phyloP scores from a whole-genome alignment of 108 stramenopile species.

The Cyclostephanos tholiformis region DNA sequence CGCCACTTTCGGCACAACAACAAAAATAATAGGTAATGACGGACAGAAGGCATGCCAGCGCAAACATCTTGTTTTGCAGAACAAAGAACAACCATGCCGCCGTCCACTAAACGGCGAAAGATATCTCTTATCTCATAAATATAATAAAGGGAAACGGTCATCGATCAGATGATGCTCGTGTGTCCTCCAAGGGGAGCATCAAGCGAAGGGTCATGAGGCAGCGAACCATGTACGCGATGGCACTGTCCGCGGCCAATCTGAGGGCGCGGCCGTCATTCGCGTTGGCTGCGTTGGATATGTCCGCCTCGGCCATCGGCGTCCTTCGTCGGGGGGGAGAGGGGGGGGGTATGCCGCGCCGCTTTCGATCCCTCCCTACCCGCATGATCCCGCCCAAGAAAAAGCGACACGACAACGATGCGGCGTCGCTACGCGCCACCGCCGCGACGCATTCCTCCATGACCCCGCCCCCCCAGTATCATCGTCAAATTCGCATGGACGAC shows the following conservation, averaged over 20 bases:
- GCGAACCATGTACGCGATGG: background rate
- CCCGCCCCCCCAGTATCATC: constrained; percentile 1
- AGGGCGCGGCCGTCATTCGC: background rate
- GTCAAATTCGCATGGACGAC: no score
- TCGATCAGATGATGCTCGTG: no score
- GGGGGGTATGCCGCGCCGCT: background rate
- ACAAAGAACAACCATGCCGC: no score
- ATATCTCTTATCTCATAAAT: no score
- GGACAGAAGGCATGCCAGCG: no score
- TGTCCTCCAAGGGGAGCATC: no score
- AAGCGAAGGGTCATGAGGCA: constrained; percentile 4
- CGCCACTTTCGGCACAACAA: no score
- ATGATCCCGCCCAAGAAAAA: background rate
- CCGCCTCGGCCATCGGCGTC: constrained; percentile 10
- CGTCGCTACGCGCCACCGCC: constrained; percentile 1
- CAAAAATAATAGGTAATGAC: no score
- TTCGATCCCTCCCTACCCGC: background rate
- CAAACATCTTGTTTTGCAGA: no score
- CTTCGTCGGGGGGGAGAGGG: no score
- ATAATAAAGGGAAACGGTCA: no score
- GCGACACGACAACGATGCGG: background rate
- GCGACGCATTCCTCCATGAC: background rate
- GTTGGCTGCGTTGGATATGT: constrained; percentile 2
- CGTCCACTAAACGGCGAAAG: no score
- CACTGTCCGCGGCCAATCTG: constrained; percentile 1